These are phyloP conservation scores for Pestalotiopsis fici DNA, from an alignment of 2,329 filamentous ascomycete genomes.

Conservation along the genomic window DNA sequence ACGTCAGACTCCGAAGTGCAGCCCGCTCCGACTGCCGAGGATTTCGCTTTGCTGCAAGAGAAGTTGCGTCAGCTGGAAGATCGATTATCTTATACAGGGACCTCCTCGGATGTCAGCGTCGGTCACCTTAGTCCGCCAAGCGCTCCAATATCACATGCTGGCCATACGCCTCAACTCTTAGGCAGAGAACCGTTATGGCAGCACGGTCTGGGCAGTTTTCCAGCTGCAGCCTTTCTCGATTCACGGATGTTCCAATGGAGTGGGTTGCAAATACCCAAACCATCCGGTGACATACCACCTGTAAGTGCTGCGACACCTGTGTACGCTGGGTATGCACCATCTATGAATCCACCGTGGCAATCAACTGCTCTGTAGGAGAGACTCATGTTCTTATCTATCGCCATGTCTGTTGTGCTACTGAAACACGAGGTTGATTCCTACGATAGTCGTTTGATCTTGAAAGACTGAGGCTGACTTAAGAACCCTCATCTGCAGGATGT, in stretches of 20 bases:
- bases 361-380: no score
- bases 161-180: slow-evolving; percentile 8
- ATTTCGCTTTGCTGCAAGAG: slow-evolving; percentile 36
- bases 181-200: slow-evolving; percentile 19
- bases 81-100: slow-evolving; percentile 27
- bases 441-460: neutral
- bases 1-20: slow-evolving; percentile 27
- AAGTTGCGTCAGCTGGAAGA: slow-evolving; percentile 39
- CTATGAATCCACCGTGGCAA: no score
- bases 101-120: slow-evolving; percentile 12
- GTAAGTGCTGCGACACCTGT: slow-evolving; percentile 24
- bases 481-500: slow-evolving; percentile 30
- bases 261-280: slow-evolving; percentile 36
- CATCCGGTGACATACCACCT: slow-evolving; percentile 37
- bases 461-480: slow-evolving; percentile 2
- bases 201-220: slow-evolving; percentile 33
- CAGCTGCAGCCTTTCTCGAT: slow-evolving; percentile 45
- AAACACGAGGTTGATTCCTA: neutral
- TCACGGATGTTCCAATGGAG: slow-evolving; percentile 36
- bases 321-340: neutral
- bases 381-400: neutral
- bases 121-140: slow-evolving; percentile 19
- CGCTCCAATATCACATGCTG: slow-evolving; percentile 20
- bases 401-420: neutral
- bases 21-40: slow-evolving; percentile 37